These are phyloP conservation scores for Penicillium roqueforti DNA, from an alignment of 495 filamentous ascomycete species.

Conservation along the genomic window DNA sequence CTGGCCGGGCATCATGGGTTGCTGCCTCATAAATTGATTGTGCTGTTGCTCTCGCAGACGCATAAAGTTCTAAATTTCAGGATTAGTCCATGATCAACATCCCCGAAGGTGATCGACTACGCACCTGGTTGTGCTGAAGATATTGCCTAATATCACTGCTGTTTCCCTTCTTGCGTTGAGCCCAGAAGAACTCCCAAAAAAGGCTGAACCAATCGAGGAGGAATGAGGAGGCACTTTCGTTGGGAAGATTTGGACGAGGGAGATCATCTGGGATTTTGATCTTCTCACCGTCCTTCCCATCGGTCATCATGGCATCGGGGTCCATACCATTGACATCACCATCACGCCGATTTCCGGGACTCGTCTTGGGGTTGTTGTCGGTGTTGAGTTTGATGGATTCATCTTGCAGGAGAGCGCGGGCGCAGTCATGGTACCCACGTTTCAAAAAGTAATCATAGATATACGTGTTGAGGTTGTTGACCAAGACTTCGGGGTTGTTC, in stretches of 20 bases:
- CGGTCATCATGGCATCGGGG: conserved; percentile 76
- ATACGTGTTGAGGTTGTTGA: conserved; percentile 92
- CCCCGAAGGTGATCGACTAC: conserved; percentile 13
- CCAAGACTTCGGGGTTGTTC: conserved; percentile 48
- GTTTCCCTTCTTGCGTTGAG: conserved; percentile 62
- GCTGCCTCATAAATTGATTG: conserved; percentile 64
- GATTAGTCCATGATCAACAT: conserved; percentile 17
- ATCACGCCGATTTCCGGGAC: conserved; percentile 55
- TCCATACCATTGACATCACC: conserved; percentile 72
- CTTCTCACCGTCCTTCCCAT: conserved; percentile 70
- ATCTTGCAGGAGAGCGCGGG: conserved; percentile 61
- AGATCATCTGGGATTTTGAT: conserved; percentile 74
- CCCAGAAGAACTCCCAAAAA: conserved; percentile 92
- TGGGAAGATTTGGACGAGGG: conserved; percentile 65
- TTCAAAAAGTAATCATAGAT: conserved; percentile 96
- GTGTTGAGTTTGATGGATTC: conserved; percentile 50
- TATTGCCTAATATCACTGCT: conserved; percentile 60
- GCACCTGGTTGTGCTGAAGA: conserved; percentile 77
- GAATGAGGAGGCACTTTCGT: conserved; percentile 64
- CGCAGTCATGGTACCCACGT: conserved; percentile 74
- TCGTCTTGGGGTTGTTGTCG: conserved; percentile 57
- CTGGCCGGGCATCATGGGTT: conserved; percentile 65
- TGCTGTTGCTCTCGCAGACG: conserved; percentile 50
- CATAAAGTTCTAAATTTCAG: conserved; percentile 35
- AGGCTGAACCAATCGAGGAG: conserved; percentile 92